phyloP scores from a whole-genome alignment of 768 basidiomycete genomes.

The Boletellus sp. region DNA sequence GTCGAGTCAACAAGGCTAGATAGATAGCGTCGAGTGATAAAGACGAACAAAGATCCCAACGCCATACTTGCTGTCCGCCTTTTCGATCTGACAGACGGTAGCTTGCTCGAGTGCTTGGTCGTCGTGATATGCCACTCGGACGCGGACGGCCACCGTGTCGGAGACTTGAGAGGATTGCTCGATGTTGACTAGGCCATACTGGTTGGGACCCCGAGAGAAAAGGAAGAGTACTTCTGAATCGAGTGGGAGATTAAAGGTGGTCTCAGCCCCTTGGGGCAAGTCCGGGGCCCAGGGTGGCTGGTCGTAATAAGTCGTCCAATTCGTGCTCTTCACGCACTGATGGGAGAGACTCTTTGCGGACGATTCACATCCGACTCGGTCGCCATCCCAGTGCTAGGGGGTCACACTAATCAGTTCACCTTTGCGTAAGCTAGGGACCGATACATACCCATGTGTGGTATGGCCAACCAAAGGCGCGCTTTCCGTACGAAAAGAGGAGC shows the following conservation, averaged over 20 bases:
- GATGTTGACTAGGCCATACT: constrained; percentile 28
- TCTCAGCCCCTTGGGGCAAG: constrained; percentile 24
- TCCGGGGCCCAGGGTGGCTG: constrained; percentile 20
- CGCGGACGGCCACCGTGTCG: constrained; percentile 29
- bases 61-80: constrained; percentile 22
- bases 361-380: background rate
- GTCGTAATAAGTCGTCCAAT: constrained; percentile 25
- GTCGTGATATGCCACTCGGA: constrained; percentile 23
- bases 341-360: constrained; percentile 1
- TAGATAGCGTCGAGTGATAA: background rate
- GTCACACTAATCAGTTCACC: background rate
- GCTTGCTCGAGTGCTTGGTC: constrained; percentile 19
- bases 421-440: background rate
- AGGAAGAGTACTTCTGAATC: constrained; percentile 30
- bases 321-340: constrained; percentile 15
- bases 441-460: constrained; percentile 9
- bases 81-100: constrained; percentile 30
- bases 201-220: constrained; percentile 26
- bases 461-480: background rate
- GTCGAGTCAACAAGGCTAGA: background rate
- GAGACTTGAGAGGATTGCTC: constrained; percentile 26
- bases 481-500: constrained; percentile 8
- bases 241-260: constrained; percentile 29
- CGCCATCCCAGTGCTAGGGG: constrained; percentile 5
- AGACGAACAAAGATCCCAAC: constrained; percentile 34